Conservation (phyloP, 257 asterid genomes). For the Plantago major region DNA sequence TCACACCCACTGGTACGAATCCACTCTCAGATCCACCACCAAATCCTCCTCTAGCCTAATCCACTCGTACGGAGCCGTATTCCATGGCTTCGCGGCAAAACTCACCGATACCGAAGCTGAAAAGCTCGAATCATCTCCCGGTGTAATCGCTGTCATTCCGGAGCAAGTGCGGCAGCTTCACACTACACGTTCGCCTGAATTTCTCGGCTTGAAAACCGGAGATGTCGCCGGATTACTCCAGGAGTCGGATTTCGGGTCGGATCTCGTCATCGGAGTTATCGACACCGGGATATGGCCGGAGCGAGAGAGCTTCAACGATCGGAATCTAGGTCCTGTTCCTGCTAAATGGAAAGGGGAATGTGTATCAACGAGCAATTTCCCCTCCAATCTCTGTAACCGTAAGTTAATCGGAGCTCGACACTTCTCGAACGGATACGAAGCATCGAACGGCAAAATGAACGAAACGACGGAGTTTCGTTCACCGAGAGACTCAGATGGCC, state of each 20-base stretch:
- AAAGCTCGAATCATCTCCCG: slow-evolving; percentile 29
- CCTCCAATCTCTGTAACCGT: slow-evolving; percentile 59
- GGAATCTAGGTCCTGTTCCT: slow-evolving; percentile 58
- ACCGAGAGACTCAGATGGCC: slow-evolving; percentile 83
- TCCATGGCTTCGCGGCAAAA: slow-evolving; percentile 77
- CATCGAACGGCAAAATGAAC: slow-evolving; percentile 71
- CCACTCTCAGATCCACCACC: slow-evolving; percentile 42
- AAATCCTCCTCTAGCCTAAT: slow-evolving; percentile 20
- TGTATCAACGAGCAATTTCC: slow-evolving; percentile 44
- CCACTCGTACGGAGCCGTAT: slow-evolving; percentile 56
- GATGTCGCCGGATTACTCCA: slow-evolving; percentile 58
- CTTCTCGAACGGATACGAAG: slow-evolving; percentile 60
- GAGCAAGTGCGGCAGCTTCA: slow-evolving; percentile 68
- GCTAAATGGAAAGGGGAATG: slow-evolving; percentile 76
- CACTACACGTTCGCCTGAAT: slow-evolving; percentile 88
- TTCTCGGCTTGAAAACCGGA: slow-evolving; percentile 59
- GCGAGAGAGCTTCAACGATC: slow-evolving; percentile 68
- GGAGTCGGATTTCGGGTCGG: slow-evolving; percentile 87
- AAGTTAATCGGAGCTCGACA: slow-evolving; percentile 81
- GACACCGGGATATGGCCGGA: slow-evolving; percentile 99
- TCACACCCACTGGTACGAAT: slow-evolving; percentile 60
- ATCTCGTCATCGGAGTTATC: slow-evolving; percentile 76
- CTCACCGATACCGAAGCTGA: slow-evolving; percentile 43
- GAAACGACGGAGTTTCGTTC: slow-evolving; percentile 66
- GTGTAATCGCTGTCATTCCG: slow-evolving; percentile 57